Evolutionary conservation across 495 filamentous ascomycete species (phyloP), one percentile per base, ranked within the genome.

Genomic region (Pseudoneurospora amorphoporcata): DNA sequence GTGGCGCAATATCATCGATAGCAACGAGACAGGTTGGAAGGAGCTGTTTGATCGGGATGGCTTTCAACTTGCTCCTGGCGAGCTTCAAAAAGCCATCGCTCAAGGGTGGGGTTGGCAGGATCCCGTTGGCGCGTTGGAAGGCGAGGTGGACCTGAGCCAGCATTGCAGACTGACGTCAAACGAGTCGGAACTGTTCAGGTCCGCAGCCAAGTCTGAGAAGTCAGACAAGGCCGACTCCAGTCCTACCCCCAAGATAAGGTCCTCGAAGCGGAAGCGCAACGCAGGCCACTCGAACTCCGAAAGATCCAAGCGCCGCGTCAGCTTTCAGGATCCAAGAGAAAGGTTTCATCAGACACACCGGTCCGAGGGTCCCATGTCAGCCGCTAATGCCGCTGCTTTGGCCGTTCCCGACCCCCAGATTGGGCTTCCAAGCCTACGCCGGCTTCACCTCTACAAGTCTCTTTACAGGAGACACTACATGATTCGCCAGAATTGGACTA

Each of bases 31-130:
- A 42, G 92, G 92, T 8, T 99, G 95, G 95, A 98, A 97, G 82
- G 92, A 94, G 72, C 85, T 97, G 1, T 90, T 99, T 73, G 94
- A 97, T 72, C 84, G 84, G 12, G 93, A 97, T 81, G 92, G 92
- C 0, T 97, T 92, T 80, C 78, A 81, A 14, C 83, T 98, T 17
- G 91, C 93, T 17, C 87, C 91, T 3, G 92, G 93, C 14, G 95
- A 99, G 78, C 83, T 99, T 19, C 89, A 95, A 70, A 88, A 90
- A 73, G 94, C 95, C 16, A 92, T 98, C 70, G 87, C 85, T 39
- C 92, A 98, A 82, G 95, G 95, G n/a, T 99, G 95, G 95, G 95
- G 94, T n/a, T 99, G 95, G 93, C 95, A 98, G 79, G 90, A 92
- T 80, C 92, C 94, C 3, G 88, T 89, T 70, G 92, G 90, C 7